Conservation (phyloP, 1,284 basidiomycete genomes). For the Melampsora occidentalis region DNA sequence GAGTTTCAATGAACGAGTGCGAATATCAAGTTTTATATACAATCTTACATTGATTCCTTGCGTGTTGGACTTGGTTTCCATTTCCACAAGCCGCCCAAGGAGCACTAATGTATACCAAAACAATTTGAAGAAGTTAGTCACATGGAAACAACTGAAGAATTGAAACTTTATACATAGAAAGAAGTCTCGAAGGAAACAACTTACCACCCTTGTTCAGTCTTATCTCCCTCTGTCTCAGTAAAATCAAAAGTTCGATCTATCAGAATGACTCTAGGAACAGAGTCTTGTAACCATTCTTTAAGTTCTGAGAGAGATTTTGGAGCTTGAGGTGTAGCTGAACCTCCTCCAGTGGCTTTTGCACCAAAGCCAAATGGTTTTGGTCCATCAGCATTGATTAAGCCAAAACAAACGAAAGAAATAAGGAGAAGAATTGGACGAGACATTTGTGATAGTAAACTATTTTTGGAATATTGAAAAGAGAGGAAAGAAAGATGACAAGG, state of each 20-base stretch:
- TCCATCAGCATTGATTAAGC: too few relatives aligned
- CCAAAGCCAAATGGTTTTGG: neutral
- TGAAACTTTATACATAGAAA: neutral
- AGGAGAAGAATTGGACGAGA: too few relatives aligned
- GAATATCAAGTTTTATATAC: too few relatives aligned
- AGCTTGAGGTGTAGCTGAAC: neutral
- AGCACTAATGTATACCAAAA: neutral
- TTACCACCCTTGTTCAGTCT: neutral
- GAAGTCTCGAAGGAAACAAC: neutral
- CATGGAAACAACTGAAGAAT: neutral
- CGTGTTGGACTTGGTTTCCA: slow-evolving; percentile 2
- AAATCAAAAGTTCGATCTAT: slow-evolving; percentile 5
- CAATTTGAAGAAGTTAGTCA: neutral
- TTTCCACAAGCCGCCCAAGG: neutral
- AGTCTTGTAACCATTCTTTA: neutral
- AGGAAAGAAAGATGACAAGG: too few relatives aligned
- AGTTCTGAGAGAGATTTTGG: neutral
- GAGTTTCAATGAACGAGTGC: too few relatives aligned
- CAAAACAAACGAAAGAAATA: too few relatives aligned
- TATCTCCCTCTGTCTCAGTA: neutral
- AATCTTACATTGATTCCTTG: neutral
- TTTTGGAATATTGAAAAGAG: too few relatives aligned
- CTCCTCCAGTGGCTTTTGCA: neutral
- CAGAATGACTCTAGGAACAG: neutral
- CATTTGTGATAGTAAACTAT: too few relatives aligned